These are phyloP conservation scores for Metschnikowia shivogae DNA, from an alignment of 805 yeast genomes.

Conservation along the genomic window DNA sequence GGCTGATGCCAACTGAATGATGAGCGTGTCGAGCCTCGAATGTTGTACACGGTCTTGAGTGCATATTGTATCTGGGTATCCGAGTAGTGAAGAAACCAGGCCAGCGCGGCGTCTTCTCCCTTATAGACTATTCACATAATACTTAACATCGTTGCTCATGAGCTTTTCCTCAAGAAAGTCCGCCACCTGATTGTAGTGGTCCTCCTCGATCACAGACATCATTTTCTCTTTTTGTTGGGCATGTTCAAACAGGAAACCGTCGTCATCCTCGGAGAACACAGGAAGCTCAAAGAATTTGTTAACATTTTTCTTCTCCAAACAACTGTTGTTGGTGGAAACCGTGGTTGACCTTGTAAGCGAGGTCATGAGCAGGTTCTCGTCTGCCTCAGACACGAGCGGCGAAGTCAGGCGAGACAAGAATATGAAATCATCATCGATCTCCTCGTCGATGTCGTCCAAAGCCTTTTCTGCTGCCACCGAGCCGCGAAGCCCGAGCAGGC, in stretches of 20 bases:
- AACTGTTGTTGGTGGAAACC: conserved; percentile 31
- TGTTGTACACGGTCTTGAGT: too few relatives aligned
- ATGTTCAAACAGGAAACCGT: conserved; percentile 17
- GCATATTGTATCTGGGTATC: background rate
- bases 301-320: conserved; percentile 12
- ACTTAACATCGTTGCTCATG: conserved; percentile 34
- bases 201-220: conserved; percentile 27
- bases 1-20: too few relatives aligned
- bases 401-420: conserved; percentile 36
- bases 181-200: conserved; percentile 37
- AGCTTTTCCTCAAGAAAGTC: conserved; percentile 40
- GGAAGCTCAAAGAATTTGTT: conserved; percentile 33
- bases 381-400: conserved; percentile 31
- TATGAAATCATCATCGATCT: conserved; percentile 20
- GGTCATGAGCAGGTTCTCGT: conserved; percentile 35
- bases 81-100: conserved; percentile 1
- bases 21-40: too few relatives aligned
- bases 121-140: conserved; percentile 23
- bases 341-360: conserved; percentile 41
- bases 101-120: conserved; percentile 2
- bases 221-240: conserved; percentile 16
- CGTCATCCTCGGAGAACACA: conserved; percentile 21
- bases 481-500: background rate
- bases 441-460: conserved; percentile 17
- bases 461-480: background rate